Percentiles rank a stretch among this genome's conserved stretches.
phyloP scores from a whole-genome alignment of 2,329 filamentous ascomycete genomes.

The Cordyceps fumosorosea region DNA sequence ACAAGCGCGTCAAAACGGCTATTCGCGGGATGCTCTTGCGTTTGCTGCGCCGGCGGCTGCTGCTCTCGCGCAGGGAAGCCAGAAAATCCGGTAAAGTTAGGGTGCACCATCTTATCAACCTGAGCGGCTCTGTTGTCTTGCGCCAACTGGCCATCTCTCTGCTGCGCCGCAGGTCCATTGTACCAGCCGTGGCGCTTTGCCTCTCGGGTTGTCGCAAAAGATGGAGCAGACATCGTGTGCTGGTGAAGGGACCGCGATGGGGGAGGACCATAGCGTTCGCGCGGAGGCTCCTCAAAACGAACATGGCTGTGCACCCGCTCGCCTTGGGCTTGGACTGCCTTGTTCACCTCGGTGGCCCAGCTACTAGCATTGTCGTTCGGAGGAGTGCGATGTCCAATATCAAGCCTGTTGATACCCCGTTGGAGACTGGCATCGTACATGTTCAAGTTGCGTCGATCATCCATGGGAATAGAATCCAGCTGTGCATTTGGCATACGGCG shows the following conservation, averaged over 20 bases:
- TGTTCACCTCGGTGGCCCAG: constrained; percentile 52
- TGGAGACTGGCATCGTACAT: constrained; percentile 63
- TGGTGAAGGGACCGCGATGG: constrained; percentile 38
- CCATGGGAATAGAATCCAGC: constrained; percentile 27
- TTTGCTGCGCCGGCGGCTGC: constrained; percentile 17
- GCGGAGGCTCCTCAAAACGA: constrained; percentile 43
- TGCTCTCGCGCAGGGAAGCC: constrained; percentile 40
- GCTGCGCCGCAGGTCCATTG: constrained; percentile 42
- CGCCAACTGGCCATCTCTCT: constrained; percentile 28
- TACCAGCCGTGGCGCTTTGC: constrained; percentile 69
- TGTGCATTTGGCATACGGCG: constrained; percentile 23
- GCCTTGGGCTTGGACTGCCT: constrained; percentile 47
- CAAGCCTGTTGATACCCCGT: constrained; percentile 58
- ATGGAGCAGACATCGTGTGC: constrained; percentile 54
- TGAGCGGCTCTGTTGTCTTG: constrained; percentile 33
- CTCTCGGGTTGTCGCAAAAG: constrained; percentile 49
- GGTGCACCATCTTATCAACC: constrained; percentile 52
- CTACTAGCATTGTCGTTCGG: constrained; percentile 45
- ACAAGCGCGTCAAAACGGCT: constrained; percentile 35
- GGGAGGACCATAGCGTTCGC: constrained; percentile 25
- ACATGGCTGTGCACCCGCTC: constrained; percentile 45
- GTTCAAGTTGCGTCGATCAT: constrained; percentile 44
- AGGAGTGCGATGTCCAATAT: constrained; percentile 50
- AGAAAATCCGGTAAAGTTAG: constrained; percentile 46
- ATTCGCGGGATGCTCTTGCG: constrained; percentile 12